These are phyloP conservation scores for Porcisia hertigi DNA, from an alignment of 208 protist species.

Conservation along the genomic window DNA sequence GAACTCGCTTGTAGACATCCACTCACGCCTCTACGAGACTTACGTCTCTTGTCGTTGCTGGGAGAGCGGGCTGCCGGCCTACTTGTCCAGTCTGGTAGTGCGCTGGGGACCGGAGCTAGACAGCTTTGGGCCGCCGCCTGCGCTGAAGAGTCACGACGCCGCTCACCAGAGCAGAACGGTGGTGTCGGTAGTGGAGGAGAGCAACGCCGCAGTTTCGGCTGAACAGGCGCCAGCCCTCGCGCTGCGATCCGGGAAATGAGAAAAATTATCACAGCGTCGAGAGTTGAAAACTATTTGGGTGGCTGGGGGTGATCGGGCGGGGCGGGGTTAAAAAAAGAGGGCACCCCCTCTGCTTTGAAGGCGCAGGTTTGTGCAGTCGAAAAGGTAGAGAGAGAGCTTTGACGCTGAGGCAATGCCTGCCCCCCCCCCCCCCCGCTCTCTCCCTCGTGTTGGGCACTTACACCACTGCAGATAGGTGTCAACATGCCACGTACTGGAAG, in stretches of 20 bases:
- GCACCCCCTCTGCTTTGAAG: neutral
- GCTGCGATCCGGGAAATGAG: neutral
- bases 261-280: neutral
- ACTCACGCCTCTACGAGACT: conserved; percentile 62
- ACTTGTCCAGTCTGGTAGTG: conserved; percentile 45
- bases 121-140: conserved; percentile 27
- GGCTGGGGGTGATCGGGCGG: neutral
- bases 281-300: neutral
- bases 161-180: neutral
- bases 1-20: conserved; percentile 64
- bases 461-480: neutral
- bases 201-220: neutral
- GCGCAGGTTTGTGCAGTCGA: neutral
- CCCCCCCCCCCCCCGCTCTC: neutral
- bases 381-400: neutral
- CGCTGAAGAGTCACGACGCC: conserved; percentile 3
- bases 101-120: conserved; percentile 67
- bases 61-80: conserved; percentile 45
- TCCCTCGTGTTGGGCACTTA: neutral
- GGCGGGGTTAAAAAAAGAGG: too few relatives aligned
- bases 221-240: neutral
- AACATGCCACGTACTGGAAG: too few relatives aligned
- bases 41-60: conserved; percentile 52
- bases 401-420: neutral
- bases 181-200: neutral